These are phyloP conservation scores for Colletotrichum camelliae DNA, from an alignment of 2,329 filamentous ascomycete genomes.

Conservation along the genomic window DNA sequence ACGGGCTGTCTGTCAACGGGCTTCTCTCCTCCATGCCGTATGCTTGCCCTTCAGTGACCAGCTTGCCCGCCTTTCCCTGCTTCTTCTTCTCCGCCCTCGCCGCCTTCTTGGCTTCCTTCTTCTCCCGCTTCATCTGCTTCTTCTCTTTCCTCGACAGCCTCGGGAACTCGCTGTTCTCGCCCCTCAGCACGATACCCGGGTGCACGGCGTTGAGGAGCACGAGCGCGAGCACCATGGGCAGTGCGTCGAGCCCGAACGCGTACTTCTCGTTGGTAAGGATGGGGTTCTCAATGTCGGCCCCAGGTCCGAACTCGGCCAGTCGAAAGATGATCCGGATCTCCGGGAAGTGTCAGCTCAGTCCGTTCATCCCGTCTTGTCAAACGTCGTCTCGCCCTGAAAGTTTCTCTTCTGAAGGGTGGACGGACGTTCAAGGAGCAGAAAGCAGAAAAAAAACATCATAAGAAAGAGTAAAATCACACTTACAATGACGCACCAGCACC, in stretches of 20 bases:
- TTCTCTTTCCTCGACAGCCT: conserved; percentile 45
- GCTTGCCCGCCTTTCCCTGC: neutral
- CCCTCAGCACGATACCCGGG: conserved; percentile 51
- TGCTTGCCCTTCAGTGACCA: neutral
- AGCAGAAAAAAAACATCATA: neutral
- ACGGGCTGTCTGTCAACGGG: neutral
- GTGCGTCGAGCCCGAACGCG: conserved; percentile 55
- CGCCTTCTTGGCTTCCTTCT: conserved; percentile 27
- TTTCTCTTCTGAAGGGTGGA: neutral
- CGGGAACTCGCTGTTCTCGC: conserved; percentile 51
- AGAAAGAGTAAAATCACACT: conserved; percentile 14
- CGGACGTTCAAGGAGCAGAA: neutral
- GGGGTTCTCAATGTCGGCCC: conserved; percentile 45
- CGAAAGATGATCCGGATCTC: conserved; percentile 66
- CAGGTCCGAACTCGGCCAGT: conserved; percentile 59
- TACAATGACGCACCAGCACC: conserved; percentile 39
- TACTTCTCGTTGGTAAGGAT: conserved; percentile 58
- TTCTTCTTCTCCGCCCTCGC: neutral
- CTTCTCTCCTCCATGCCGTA: neutral
- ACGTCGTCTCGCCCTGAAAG: neutral
- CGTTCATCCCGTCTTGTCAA: conserved; percentile 13
- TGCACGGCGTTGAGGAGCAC: conserved; percentile 49
- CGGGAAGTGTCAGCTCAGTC: conserved; percentile 12
- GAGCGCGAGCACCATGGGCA: conserved; percentile 59
- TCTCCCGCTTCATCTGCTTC: conserved; percentile 44